Evolutionary conservation across 441 rosid genomes (phyloP), one percentile per base, ranked within the genome.

Genomic region (Populus tomentosa): DNA sequence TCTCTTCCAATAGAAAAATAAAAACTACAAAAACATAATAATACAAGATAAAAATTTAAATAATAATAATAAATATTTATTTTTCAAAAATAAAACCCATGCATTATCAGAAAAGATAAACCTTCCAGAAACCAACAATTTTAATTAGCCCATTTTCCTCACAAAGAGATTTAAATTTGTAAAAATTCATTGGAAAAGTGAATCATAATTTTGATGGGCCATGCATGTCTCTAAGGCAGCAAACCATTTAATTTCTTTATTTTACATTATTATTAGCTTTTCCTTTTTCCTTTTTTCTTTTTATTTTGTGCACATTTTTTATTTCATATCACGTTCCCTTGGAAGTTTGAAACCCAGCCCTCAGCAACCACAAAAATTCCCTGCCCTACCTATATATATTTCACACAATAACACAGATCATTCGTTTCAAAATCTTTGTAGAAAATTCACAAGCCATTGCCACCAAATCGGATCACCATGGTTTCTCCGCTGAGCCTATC

Each of bases 201-300:
- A 77, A 62, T 13, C 80, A 82, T 86, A 64, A 84, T 82, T 79
- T 38, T 42, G 32, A 71, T 21, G 66, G 6, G 26, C 79, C 86
- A 78, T 80, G 81, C 70, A 80, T 84, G 87, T 78, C 87, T 78
- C 82, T 83, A 53, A 10, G 21, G 32, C 20, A 80, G 80, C 87
- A 28, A 81, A 72, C 84, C 81, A 59, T 32, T 70, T n/a, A n/a
- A n/a, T n/a, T 28, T 77, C 70, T 69, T 75, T 38, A 32, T 72
- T 23, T 23, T 63, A 61, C 33, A 78, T 82, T 40, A 78, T 82
- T 67, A 10, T 69, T 70, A 63, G 4, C 7, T 67, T 24, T 56
- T 10, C 35, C 30, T 26, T 16, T 13, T 10, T 46, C 0, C 1
- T 13, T n/a, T n/a, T n/a, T 46, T 10, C 71, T 23, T 11, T 10